Evolutionary conservation across 192 early-diverging fungal genomes (phyloP), one percentile per base, ranked within the genome.

Genomic region (Dimargaris cristalligena): DNA sequence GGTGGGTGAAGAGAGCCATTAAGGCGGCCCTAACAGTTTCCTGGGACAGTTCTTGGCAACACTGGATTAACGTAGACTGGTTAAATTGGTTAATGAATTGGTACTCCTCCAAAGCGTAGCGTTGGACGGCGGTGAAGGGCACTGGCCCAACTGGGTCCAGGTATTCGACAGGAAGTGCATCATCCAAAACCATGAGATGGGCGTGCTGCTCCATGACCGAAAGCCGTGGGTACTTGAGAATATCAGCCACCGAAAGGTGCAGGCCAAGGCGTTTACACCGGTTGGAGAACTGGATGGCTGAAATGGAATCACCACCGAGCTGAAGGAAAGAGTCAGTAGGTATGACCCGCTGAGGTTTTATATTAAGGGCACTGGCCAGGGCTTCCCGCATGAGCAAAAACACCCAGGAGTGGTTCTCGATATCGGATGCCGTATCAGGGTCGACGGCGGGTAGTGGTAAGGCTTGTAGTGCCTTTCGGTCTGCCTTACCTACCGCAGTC

Each of bases 261-360:
- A 56, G 2, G n/a, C 54, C 54, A n/a, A 34, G 31, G 31, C 31
- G 0, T 34, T 34, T 31, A 29, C 54, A 56, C 18, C 29, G 28
- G 11, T 16, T 2, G 13, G 32, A 20, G 13, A 34, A 34, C 31
- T 33, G 54, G 32, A 56, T 56, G 54, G 54, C 54, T 23, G 54
- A 56, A 20, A 56, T 56, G 14, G 54, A 56, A 33, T 56, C 54
- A 13, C 54, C 54, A 14, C 54, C 54, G 9, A 56, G 23, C 13
- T 20, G 54, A 33, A 34, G 29, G 29, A 56, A 56, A 13, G 54
- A 33, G 34, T 4, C 4, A 1, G 54, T 33, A 2, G 54, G 54
- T 20, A n/a, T 13, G 2, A 56, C 32, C 31, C 16, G 32, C 2
- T 14, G 20, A 20, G 32, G 9, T 13, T 56, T 32, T 14, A 56